phyloP scores from a whole-genome alignment of 2,329 filamentous ascomycete species.

The Paraphoma sp. region DNA sequence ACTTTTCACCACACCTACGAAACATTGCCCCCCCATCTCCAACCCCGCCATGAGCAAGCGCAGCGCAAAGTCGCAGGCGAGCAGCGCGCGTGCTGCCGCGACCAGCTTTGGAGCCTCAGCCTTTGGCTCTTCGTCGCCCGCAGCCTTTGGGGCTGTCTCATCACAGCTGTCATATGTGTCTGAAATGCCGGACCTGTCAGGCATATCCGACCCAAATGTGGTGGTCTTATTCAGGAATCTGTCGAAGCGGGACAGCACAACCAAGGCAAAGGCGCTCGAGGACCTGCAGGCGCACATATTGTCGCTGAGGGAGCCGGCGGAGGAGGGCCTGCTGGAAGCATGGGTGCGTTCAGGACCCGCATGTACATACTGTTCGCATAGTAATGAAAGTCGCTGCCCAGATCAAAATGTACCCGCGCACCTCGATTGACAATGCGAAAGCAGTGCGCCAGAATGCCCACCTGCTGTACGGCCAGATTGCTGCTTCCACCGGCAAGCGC shows the following conservation, averaged over 20 bases:
- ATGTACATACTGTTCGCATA: constrained; percentile 46
- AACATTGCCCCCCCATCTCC: not conserved
- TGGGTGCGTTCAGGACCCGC: constrained; percentile 69
- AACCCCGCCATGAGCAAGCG: constrained; percentile 63
- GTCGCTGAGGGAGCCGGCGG: constrained; percentile 64
- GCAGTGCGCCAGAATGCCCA: constrained; percentile 89
- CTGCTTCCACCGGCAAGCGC: constrained; percentile 72
- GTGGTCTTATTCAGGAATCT: constrained; percentile 93
- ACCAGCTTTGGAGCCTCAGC: constrained; percentile 43
- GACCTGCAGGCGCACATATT: constrained; percentile 73
- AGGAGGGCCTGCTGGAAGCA: constrained; percentile 83
- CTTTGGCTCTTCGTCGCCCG: constrained; percentile 51
- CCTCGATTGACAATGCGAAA: constrained; percentile 87
- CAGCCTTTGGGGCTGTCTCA: constrained; percentile 55
- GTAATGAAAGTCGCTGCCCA: constrained; percentile 52
- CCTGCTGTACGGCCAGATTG: constrained; percentile 70
- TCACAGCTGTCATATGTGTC: constrained; percentile 84
- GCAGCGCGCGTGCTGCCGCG: constrained; percentile 65
- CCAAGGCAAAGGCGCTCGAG: constrained; percentile 88
- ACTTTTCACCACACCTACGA: too few species aligned
- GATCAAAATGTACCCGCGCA: constrained; percentile 85
- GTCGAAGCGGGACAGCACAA: constrained; percentile 89
- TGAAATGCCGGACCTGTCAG: constrained; percentile 81
- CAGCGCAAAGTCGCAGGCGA: constrained; percentile 66
- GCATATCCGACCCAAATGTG: constrained; percentile 79